phyloP scores from a whole-genome alignment of 768 basidiomycete species.

The Holtermannia corniformis region DNA sequence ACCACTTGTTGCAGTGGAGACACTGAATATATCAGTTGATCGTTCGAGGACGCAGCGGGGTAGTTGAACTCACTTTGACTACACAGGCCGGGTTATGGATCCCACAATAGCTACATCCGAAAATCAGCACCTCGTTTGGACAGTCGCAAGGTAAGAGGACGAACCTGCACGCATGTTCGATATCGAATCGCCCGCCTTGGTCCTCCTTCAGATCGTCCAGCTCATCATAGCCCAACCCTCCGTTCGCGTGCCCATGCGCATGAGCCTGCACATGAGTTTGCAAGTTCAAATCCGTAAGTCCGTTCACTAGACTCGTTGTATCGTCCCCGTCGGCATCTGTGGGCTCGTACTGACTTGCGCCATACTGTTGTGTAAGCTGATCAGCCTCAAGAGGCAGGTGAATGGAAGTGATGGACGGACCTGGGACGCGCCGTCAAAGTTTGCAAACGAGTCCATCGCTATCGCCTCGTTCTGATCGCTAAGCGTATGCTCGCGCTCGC shows the following conservation, averaged over 20 bases:
- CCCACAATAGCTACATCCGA: constrained; percentile 72
- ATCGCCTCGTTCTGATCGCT: too few relatives aligned
- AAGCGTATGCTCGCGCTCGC: too few relatives aligned
- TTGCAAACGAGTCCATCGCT: constrained; percentile 39
- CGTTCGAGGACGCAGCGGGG: background rate
- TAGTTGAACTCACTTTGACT: constrained; percentile 53
- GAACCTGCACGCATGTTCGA: constrained; percentile 82
- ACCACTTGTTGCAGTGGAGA: constrained; percentile 45
- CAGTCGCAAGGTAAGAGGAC: constrained; percentile 6
- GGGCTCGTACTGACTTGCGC: background rate
- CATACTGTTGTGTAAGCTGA: background rate
- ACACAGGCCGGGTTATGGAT: constrained; percentile 96
- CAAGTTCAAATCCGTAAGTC: background rate
- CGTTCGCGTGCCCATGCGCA: constrained; percentile 1
- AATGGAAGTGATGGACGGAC: constrained; percentile 10
- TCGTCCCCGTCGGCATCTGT: background rate
- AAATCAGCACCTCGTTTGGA: too few relatives aligned
- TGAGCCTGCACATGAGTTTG: too few relatives aligned
- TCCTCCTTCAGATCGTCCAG: constrained; percentile 21
- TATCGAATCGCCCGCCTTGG: constrained; percentile 9
- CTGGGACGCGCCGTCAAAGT: constrained; percentile 43
- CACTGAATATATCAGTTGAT: constrained; percentile 24
- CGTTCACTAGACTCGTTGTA: background rate
- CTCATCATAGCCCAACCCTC: constrained; percentile 19
- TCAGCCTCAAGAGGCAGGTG: background rate